phyloP scores from a whole-genome alignment of 768 basidiomycete species.

The Lactarius quietus region DNA sequence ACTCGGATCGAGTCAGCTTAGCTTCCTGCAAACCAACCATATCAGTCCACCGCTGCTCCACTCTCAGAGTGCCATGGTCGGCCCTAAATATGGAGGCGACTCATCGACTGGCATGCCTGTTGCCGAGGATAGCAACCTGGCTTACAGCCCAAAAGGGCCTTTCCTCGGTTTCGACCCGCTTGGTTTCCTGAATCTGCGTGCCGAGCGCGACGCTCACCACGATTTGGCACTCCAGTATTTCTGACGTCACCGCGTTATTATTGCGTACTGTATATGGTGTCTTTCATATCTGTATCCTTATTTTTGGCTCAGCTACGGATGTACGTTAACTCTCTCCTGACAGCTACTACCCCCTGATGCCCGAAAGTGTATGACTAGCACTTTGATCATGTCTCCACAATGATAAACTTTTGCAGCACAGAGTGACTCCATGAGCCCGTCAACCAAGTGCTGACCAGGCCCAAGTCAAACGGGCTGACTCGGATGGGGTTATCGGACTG shows the following conservation, averaged over 20 bases:
- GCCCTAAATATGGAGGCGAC: neutral
- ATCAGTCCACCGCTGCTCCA: slow-evolving; percentile 20
- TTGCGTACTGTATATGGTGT: neutral
- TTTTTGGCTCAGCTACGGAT: slow-evolving; percentile 2
- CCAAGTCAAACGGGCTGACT: too few relatives aligned
- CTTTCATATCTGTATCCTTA: slow-evolving; percentile 9
- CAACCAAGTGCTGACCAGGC: too few relatives aligned
- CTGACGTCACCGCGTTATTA: slow-evolving; percentile 10
- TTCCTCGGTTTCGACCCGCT: slow-evolving; percentile 33
- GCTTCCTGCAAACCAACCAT: slow-evolving; percentile 7
- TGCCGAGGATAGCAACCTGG: neutral
- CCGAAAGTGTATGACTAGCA: slow-evolving; percentile 13
- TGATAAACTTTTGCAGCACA: neutral
- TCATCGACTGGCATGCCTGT: neutral
- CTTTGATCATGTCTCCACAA: neutral
- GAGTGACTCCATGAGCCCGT: too few relatives aligned
- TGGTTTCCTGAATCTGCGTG: slow-evolving; percentile 34
- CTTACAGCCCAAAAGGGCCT: neutral
- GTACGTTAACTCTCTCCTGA: slow-evolving; percentile 5
- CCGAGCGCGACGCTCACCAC: slow-evolving; percentile 30
- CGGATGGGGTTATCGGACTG: too few relatives aligned
- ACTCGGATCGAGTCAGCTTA: neutral
- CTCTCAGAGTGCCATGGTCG: neutral
- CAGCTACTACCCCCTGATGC: slow-evolving; percentile 4
- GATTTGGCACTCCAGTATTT: slow-evolving; percentile 18